These are phyloP conservation scores for Pseudocercospora pini-densiflorae DNA, from an alignment of 2,329 filamentous ascomycete species.

Conservation along the genomic window DNA sequence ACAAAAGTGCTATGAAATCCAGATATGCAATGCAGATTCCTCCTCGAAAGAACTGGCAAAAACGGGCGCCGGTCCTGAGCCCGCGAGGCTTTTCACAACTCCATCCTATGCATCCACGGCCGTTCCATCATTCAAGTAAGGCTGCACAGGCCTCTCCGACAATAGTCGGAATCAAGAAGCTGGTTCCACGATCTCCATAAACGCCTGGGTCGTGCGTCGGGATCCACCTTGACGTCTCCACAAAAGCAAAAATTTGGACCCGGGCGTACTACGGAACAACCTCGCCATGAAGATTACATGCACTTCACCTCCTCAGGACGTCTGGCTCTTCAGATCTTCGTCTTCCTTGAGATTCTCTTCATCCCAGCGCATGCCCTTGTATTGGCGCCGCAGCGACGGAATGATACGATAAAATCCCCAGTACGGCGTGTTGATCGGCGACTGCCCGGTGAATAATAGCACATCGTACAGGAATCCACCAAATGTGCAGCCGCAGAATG, in stretches of 20 bases:
- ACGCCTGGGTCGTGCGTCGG: neutral
- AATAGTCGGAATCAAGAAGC: neutral
- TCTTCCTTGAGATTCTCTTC: slow-evolving; percentile 30
- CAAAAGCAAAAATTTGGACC: slow-evolving; percentile 3
- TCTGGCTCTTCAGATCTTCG: slow-evolving; percentile 5
- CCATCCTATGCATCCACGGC: neutral
- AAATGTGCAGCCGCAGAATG: slow-evolving; percentile 67
- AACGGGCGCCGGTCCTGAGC: neutral
- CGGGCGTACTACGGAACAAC: slow-evolving; percentile 17
- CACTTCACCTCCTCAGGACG: slow-evolving; percentile 17
- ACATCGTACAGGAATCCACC: slow-evolving; percentile 71
- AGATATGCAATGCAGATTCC: no score
- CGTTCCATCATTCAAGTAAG: neutral
- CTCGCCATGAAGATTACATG: neutral
- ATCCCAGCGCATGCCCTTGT: slow-evolving; percentile 33
- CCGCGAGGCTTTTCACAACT: neutral
- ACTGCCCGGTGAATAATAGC: slow-evolving; percentile 72
- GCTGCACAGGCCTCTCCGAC: neutral
- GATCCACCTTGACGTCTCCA: slow-evolving; percentile 1
- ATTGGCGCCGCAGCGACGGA: slow-evolving; percentile 35
- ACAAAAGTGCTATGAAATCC: neutral
- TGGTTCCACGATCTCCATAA: neutral
- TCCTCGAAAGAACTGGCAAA: no score
- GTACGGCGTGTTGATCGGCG: slow-evolving; percentile 70
- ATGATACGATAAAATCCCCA: slow-evolving; percentile 61